A percentile compares a stretch with the other conserved stretches of the same genome.
Evolutionary conservation across 2,329 filamentous ascomycete species (phyloP).

Genomic region (Fusarium burgessii): DNA sequence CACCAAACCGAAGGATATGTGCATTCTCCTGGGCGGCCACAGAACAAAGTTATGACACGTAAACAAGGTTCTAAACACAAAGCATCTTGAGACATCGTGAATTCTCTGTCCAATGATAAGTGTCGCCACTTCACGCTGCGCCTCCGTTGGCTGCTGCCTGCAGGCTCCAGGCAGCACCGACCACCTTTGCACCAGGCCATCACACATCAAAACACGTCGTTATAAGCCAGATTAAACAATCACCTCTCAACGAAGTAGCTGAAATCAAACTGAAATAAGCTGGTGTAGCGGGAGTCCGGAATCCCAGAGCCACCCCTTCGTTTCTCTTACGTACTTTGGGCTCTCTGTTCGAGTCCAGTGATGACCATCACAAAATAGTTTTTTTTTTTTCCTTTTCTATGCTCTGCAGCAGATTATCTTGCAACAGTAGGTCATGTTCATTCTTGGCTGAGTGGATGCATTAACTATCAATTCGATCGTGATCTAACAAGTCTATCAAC

Average conservation of each 20-base stretch:
- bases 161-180: neutral
- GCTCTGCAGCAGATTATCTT: neutral
- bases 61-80: fast-evolving
- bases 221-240: neutral
- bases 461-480: no score
- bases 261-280: neutral
- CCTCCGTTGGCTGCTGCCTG: neutral
- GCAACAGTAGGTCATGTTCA: no score
- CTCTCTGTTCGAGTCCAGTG: neutral
- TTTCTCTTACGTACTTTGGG: neutral
- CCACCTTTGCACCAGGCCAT: neutral
- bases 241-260: neutral
- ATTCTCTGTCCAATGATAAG: neutral
- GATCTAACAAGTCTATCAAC: no score
- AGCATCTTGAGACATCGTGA: neutral
- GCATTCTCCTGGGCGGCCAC: fast-evolving
- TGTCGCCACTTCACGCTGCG: neutral
- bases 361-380: neutral
- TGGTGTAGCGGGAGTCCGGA: neutral
- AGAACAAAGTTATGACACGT: fast-evolving
- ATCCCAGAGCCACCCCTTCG: neutral
- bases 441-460: no score
- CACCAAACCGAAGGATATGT: fast-evolving
- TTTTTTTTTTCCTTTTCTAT: neutral
- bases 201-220: fast-evolving